Conservation (phyloP, 768 basidiomycete genomes). For the Tricholoma flavovirens region DNA sequence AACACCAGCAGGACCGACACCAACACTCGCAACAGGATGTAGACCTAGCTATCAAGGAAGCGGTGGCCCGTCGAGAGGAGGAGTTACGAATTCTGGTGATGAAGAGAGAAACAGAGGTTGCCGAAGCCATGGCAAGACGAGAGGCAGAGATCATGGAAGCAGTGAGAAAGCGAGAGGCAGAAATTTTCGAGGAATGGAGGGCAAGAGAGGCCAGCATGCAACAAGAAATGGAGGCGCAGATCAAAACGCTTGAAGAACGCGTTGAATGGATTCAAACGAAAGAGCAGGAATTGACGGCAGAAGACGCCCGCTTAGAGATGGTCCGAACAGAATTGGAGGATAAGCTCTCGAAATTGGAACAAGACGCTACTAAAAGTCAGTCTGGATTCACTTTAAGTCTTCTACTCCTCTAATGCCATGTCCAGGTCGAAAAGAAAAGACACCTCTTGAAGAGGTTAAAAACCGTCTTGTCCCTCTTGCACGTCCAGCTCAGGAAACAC, state of each 20-base stretch:
- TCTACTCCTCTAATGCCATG: neutral
- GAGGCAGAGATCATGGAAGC: slow-evolving; percentile 72
- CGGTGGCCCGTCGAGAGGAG: slow-evolving; percentile 58
- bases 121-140: slow-evolving; percentile 52
- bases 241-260: slow-evolving; percentile 45
- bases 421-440: slow-evolving; percentile 44
- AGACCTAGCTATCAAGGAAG: slow-evolving; percentile 47
- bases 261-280: slow-evolving; percentile 43
- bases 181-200: slow-evolving; percentile 57
- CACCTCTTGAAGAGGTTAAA: slow-evolving; percentile 72
- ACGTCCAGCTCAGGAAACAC: slow-evolving; percentile 21
- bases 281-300: slow-evolving; percentile 48
- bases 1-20: slow-evolving; percentile 23
- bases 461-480: slow-evolving; percentile 54
- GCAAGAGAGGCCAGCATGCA: slow-evolving; percentile 45
- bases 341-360: slow-evolving; percentile 40
- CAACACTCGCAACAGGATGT: slow-evolving; percentile 31
- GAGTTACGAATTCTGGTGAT: slow-evolving; percentile 60
- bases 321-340: slow-evolving; percentile 46
- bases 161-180: slow-evolving; percentile 56
- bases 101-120: slow-evolving; percentile 68
- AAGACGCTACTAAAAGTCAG: slow-evolving; percentile 21
- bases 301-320: slow-evolving; percentile 44
- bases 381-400: neutral
- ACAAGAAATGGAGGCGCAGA: slow-evolving; percentile 42